Percentiles rank a stretch among this genome's conserved stretches.
Evolutionary conservation across 2,329 filamentous ascomycete genomes (phyloP).

Genomic region (Botryosphaeria dothidea): DNA sequence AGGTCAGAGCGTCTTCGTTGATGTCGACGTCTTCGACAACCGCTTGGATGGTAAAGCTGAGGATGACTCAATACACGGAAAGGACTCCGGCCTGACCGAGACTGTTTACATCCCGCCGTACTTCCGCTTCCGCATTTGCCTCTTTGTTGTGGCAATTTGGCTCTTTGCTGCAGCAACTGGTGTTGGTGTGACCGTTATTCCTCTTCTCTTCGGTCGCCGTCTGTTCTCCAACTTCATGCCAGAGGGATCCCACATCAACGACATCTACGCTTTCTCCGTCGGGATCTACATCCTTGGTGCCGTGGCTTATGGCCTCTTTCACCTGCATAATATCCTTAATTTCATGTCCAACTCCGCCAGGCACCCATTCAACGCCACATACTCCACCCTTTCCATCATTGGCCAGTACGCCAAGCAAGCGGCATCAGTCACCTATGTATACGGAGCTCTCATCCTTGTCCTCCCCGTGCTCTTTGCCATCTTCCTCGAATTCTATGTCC

Average conservation of each 20-base stretch:
- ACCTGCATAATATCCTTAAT: conserved; percentile 40
- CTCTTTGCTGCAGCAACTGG: conserved; percentile 87
- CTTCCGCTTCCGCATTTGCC: conserved; percentile 76
- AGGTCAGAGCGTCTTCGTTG: conserved; percentile 75
- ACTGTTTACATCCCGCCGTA: conserved; percentile 75
- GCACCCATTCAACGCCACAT: conserved; percentile 32
- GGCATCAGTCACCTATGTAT: conserved; percentile 70
- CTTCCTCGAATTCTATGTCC: conserved; percentile 82
- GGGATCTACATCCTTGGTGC: conserved; percentile 81
- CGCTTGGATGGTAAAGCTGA: conserved; percentile 59
- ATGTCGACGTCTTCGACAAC: conserved; percentile 68
- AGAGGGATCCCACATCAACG: conserved; percentile 68
- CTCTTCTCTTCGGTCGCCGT: conserved; percentile 78
- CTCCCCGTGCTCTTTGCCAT: conserved; percentile 79
- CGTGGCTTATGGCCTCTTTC: conserved; percentile 61
- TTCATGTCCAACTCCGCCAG: conserved; percentile 30
- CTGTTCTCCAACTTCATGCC: conserved; percentile 76
- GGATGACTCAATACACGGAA: conserved; percentile 34
- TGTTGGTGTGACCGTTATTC: conserved; percentile 80
- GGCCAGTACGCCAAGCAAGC: conserved; percentile 35
- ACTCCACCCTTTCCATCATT: conserved; percentile 24
- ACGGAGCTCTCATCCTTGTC: conserved; percentile 71
- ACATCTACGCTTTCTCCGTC: conserved; percentile 93
- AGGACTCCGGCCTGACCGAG: conserved; percentile 48
- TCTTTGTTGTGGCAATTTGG: conserved; percentile 92